Evolutionary conservation across 2,329 filamentous ascomycete genomes (phyloP).

Genomic region (Colletotrichum abscissum): DNA sequence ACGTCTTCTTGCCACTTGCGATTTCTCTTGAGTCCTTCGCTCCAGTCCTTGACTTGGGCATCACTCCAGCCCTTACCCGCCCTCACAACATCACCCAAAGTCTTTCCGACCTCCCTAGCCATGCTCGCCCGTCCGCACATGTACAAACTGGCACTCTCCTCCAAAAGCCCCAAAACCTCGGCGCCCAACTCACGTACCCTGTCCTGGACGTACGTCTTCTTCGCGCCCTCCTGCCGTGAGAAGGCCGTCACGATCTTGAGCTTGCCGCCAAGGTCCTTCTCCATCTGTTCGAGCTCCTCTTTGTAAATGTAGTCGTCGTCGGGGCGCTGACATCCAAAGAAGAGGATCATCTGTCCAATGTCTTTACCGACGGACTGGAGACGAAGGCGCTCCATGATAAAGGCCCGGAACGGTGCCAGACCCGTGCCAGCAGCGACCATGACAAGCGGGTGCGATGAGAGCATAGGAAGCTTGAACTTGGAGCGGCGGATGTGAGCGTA

Average conservation of each 20-base stretch:
- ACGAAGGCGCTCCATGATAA: slow-evolving; percentile 50
- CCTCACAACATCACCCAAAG: slow-evolving; percentile 49
- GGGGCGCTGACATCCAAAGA: slow-evolving; percentile 52
- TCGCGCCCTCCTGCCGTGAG: slow-evolving; percentile 37
- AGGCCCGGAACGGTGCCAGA: slow-evolving; percentile 54
- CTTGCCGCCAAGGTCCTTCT: slow-evolving; percentile 37
- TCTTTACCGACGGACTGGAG: slow-evolving; percentile 49
- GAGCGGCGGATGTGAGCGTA: slow-evolving; percentile 46
- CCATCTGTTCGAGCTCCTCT: slow-evolving; percentile 40
- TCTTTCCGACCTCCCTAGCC: slow-evolving; percentile 55
- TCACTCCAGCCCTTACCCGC: slow-evolving; percentile 50
- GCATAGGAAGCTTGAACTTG: slow-evolving; percentile 55
- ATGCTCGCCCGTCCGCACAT: slow-evolving; percentile 54
- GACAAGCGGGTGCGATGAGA: slow-evolving; percentile 55
- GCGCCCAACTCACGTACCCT: slow-evolving; percentile 44
- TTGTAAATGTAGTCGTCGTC: slow-evolving; percentile 47
- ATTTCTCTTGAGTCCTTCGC: slow-evolving; percentile 57
- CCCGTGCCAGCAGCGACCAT: slow-evolving; percentile 63
- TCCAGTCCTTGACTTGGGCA: slow-evolving; percentile 55
- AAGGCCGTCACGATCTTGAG: slow-evolving; percentile 47
- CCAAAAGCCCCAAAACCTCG: slow-evolving; percentile 44
- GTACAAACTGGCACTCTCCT: slow-evolving; percentile 50
- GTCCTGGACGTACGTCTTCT: slow-evolving; percentile 51
- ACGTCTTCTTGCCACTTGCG: slow-evolving; percentile 67
- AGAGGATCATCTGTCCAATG: slow-evolving; percentile 50